phyloP scores from a whole-genome alignment of 352 stramenopile species.

The Phytophthora boehmeriae region DNA sequence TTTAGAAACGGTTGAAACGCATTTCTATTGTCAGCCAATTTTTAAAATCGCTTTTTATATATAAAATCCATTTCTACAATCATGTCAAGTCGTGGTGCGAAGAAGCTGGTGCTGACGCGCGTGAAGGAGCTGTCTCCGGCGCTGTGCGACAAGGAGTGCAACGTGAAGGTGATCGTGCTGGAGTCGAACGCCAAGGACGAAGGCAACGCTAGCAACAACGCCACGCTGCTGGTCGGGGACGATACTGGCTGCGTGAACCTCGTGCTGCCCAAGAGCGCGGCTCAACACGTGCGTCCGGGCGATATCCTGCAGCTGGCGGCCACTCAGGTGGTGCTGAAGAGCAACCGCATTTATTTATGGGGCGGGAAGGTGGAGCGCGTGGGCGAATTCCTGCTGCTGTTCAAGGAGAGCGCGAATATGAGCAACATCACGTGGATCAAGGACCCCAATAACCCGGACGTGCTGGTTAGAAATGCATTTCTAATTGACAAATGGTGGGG shows the following conservation, averaged over 20 bases:
- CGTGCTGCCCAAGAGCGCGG: slow-evolving; percentile 74
- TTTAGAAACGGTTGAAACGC: no score
- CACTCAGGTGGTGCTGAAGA: slow-evolving; percentile 83
- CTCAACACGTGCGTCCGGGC: slow-evolving; percentile 69
- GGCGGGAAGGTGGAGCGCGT: slow-evolving; percentile 83
- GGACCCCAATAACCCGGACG: slow-evolving; percentile 73
- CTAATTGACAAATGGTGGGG: slow-evolving; percentile 2
- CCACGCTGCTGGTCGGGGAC: slow-evolving; percentile 83
- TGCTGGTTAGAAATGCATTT: slow-evolving; percentile 45
- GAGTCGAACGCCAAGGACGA: slow-evolving; percentile 87
- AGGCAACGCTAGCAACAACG: slow-evolving; percentile 71
- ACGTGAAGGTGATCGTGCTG: slow-evolving; percentile 82
- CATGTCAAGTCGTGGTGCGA: slow-evolving; percentile 41
- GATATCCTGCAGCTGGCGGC: slow-evolving; percentile 76
- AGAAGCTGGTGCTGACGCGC: slow-evolving; percentile 63
- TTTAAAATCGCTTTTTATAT: no score
- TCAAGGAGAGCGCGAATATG: slow-evolving; percentile 85
- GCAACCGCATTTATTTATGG: slow-evolving; percentile 78
- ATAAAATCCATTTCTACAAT: no score
- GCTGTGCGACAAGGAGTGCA: slow-evolving; percentile 66
- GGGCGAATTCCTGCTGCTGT: slow-evolving; percentile 86
- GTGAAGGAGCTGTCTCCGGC: slow-evolving; percentile 77
- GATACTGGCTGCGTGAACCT: slow-evolving; percentile 83
- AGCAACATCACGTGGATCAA: slow-evolving; percentile 87
- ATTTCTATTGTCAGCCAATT: no score